These are phyloP conservation scores for Mrakiaceae sp. DNA, from an alignment of 1,284 basidiomycete genomes.

Conservation along the genomic window DNA sequence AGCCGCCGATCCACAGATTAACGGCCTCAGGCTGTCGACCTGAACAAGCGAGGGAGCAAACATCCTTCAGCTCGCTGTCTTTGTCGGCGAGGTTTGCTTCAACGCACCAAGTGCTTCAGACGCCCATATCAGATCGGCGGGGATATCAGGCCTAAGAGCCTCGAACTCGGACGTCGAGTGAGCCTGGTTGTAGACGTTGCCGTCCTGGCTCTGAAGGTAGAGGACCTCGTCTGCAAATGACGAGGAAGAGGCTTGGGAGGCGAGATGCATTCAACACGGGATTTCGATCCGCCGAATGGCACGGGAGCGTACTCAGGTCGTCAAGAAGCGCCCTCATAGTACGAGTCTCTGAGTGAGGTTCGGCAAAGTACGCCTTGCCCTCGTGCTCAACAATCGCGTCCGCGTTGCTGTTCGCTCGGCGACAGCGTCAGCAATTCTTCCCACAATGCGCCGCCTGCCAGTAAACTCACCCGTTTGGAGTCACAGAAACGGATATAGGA, in stretches of 20 bases:
- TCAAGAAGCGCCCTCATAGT: conserved; percentile 48
- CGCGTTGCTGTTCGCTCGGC: conserved; percentile 45
- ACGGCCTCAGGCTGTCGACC: conserved; percentile 67
- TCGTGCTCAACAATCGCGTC: conserved; percentile 48
- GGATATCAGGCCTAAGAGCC: conserved; percentile 50
- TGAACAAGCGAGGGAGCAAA: conserved; percentile 25
- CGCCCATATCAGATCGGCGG: conserved; percentile 58
- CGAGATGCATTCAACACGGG: too few species aligned
- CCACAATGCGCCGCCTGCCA: background rate
- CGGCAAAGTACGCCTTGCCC: conserved; percentile 57
- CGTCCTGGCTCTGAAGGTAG: conserved; percentile 85
- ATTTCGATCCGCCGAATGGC: background rate
- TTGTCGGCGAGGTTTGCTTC: background rate
- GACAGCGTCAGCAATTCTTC: background rate
- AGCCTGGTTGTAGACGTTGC: conserved; percentile 55
- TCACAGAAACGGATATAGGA: conserved; percentile 60
- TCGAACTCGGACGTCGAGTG: conserved; percentile 48
- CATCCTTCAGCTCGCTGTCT: background rate
- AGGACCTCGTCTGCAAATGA: conserved; percentile 38
- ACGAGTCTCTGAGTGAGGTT: conserved; percentile 60
- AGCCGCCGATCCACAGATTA: conserved; percentile 79
- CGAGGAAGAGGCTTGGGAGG: background rate
- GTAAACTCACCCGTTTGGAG: conserved; percentile 60
- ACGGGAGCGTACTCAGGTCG: conserved; percentile 31
- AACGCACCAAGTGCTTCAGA: conserved; percentile 58